Percentiles rank a stretch among this genome's conserved stretches.
Conservation (phyloP, 192 early-diverging fungal species). For the Linnemannia exigua region DNA sequence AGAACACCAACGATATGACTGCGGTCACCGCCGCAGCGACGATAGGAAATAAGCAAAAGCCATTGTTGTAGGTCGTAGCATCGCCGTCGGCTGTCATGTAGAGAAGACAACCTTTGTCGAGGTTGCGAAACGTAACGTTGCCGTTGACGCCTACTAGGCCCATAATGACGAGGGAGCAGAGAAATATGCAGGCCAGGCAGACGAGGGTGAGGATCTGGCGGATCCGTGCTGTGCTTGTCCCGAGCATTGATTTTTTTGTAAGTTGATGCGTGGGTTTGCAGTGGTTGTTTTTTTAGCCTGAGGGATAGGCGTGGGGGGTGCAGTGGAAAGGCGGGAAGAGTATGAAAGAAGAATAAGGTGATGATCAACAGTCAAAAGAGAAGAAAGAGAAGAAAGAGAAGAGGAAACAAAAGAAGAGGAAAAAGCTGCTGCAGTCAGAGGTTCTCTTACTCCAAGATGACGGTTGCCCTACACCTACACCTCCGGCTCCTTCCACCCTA, state of each 20-base stretch:
- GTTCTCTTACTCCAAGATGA: too few species aligned
- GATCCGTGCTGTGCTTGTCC: constrained; percentile 8
- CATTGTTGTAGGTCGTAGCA: constrained; percentile 15
- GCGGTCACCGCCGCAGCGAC: constrained; percentile 28
- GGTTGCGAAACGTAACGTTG: background rate
- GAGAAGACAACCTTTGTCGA: constrained; percentile 21
- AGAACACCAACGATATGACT: constrained; percentile 4
- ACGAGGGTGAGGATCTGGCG: constrained; percentile 18
- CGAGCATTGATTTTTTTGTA: background rate
- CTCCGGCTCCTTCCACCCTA: background rate
- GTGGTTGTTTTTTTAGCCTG: too few species aligned
- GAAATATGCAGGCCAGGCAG: constrained; percentile 8
- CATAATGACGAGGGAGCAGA: constrained; percentile 25
- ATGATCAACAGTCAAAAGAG: background rate
- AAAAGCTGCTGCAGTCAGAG: too few species aligned
- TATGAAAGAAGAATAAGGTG: background rate
- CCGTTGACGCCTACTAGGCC: constrained; percentile 33
- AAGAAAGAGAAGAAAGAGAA: background rate
- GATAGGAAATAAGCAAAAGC: constrained; percentile 49
- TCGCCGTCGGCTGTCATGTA: constrained; percentile 16
- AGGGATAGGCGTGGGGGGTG: too few species aligned
- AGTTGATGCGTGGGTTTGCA: background rate
- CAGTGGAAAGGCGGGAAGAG: background rate
- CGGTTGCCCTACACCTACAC: background rate
- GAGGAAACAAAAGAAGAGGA: background rate